These are phyloP conservation scores for Xanthoconium separans DNA, from an alignment of 1,284 basidiomycete species.

Conservation along the genomic window DNA sequence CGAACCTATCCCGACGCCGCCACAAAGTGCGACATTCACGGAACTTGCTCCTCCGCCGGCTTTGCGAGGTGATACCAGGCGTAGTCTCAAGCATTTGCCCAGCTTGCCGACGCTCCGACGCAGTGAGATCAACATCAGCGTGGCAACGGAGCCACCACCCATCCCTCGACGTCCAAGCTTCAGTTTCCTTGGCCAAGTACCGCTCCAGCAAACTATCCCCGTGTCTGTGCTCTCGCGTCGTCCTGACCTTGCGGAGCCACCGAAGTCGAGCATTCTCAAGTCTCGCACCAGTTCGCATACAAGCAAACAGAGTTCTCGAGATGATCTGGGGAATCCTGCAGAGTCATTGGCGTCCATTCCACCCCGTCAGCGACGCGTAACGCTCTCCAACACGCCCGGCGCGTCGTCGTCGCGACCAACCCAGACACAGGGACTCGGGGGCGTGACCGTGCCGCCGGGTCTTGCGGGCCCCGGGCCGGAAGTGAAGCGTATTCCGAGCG, in stretches of 20 bases:
- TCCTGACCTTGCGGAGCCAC: slow-evolving; percentile 1
- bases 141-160: neutral
- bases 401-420: neutral
- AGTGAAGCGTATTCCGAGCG: slow-evolving; percentile 20
- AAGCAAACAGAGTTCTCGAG: slow-evolving; percentile 5
- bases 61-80: slow-evolving; percentile 8
- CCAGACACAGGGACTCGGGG: neutral
- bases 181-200: slow-evolving; percentile 3
- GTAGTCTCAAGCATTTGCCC: slow-evolving; percentile 24
- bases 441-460: neutral
- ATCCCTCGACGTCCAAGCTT: slow-evolving; percentile 21
- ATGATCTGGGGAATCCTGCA: neutral
- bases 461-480: neutral
- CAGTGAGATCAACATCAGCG: neutral
- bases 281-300: slow-evolving; percentile 2
- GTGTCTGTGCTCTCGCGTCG: slow-evolving; percentile 3
- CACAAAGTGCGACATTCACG: slow-evolving; percentile 9
- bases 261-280: slow-evolving; percentile 22
- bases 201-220: neutral
- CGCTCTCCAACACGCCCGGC: slow-evolving; percentile 19
- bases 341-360: neutral
- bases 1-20: slow-evolving; percentile 18
- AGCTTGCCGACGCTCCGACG: slow-evolving; percentile 19
- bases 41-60: slow-evolving; percentile 22
- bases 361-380: slow-evolving; percentile 23